A percentile compares a stretch with the other conserved stretches of the same genome.
phyloP scores from a whole-genome alignment of 2,329 filamentous ascomycete species.

The Cladophialophora bantiana region DNA sequence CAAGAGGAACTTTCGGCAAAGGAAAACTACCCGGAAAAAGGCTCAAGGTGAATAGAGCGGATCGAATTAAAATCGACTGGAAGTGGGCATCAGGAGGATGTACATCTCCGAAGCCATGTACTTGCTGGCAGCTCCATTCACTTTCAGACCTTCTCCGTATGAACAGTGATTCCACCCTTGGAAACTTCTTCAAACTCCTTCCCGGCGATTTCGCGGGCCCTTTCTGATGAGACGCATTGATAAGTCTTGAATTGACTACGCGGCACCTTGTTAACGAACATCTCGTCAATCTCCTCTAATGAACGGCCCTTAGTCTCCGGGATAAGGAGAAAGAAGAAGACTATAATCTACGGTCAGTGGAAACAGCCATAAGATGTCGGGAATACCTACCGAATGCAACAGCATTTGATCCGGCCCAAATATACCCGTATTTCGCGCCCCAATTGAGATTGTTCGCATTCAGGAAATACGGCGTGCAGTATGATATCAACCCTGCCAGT shows the following conservation, averaged over 20 bases:
- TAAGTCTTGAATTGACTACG: constrained; percentile 30
- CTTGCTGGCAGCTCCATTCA: not conserved
- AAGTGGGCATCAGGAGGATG: not conserved
- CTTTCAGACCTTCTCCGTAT: constrained; percentile 14
- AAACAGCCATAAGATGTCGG: not conserved
- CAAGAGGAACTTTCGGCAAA: not conserved
- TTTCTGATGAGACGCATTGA: constrained; percentile 27
- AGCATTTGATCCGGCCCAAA: constrained; percentile 55
- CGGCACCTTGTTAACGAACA: constrained; percentile 39
- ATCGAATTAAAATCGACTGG: not conserved
- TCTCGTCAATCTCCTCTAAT: constrained; percentile 44
- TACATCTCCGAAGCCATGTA: not conserved
- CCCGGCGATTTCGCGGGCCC: constrained; percentile 24
- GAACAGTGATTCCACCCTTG: constrained; percentile 7
- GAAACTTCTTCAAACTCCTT: constrained; percentile 17
- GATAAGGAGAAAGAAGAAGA: constrained; percentile 36
- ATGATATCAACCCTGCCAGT: constrained; percentile 9
- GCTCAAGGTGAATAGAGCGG: not conserved
- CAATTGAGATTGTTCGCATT: constrained; percentile 52
- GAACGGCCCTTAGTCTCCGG: constrained; percentile 41
- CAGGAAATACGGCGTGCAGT: constrained; percentile 42
- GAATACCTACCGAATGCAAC: constrained; percentile 46
- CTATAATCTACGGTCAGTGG: constrained; percentile 1
- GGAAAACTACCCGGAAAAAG: not conserved
- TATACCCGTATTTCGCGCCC: constrained; percentile 56